Percentiles rank a stretch among this genome's conserved stretches.
Evolutionary conservation across 441 rosid species (phyloP).

Genomic region (Aleurites moluccanus): DNA sequence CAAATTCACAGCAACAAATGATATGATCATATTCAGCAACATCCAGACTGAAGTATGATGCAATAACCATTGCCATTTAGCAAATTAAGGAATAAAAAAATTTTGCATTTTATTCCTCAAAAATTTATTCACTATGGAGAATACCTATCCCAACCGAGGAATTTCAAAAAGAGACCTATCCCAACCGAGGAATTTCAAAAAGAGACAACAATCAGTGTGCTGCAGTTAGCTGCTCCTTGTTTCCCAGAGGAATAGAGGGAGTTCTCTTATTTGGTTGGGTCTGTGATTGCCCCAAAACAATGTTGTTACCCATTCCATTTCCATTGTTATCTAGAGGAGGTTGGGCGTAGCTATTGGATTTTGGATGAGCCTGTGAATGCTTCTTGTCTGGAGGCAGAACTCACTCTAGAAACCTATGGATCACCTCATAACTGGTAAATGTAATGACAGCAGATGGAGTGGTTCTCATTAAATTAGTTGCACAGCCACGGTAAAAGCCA

Average conservation of each 20-base stretch:
- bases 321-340: constrained; percentile 25
- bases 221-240: constrained; percentile 41
- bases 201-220: constrained; percentile 18
- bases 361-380: constrained; percentile 31
- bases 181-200: neutral
- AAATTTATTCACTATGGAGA: constrained; percentile 11
- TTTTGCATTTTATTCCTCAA: neutral
- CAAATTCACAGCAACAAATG: neutral
- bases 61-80: neutral
- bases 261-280: constrained; percentile 42
- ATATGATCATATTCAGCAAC: neutral
- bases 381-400: constrained; percentile 43
- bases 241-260: constrained; percentile 45
- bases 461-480: constrained; percentile 84
- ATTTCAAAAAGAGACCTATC: too few relatives aligned
- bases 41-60: too few relatives aligned
- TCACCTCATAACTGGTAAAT: constrained; percentile 91
- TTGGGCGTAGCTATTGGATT: constrained; percentile 21
- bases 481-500: constrained; percentile 96
- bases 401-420: constrained; percentile 52
- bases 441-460: constrained; percentile 94
- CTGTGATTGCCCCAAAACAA: constrained; percentile 33
- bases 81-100: neutral
- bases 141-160: too few relatives aligned
- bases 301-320: constrained; percentile 30